Evolutionary conservation across 2,329 filamentous ascomycete genomes (phyloP), one percentile per base, ranked within the genome.

Genomic region (Calonectria henricotiae): DNA sequence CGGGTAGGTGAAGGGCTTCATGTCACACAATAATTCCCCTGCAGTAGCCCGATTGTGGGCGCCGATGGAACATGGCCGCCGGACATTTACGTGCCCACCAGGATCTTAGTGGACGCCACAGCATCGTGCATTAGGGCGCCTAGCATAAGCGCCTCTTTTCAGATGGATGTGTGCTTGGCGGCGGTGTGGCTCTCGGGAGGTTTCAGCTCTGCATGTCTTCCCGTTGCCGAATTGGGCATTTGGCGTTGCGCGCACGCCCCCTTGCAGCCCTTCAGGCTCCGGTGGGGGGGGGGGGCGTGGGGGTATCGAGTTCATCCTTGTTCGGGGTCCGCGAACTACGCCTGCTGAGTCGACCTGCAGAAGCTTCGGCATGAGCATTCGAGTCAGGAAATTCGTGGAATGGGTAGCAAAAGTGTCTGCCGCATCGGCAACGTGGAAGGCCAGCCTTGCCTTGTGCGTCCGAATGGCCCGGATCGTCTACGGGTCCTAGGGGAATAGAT

Each of bases 1-100:
- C 20, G 32, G 51, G 51, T 39, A 11, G 32, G 13, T 32, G 51
- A 25, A 30, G 6, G 51, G 51, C 51, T 32, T 55, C 51, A 55
- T 55, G 51, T 55, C 51, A 55, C 51, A 55, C 51, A 55, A 55
- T 55, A 55, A 55, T 55, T 55, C 51, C 51, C 51, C 51, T 55
- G 51, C 51, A 55, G 51, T 55, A 55, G 51, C 27, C 35, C n/a
- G n/a, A 23, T 46, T 23, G 43, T 46, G 43, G 43, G 20, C 11
- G 43, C 43, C 43, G 43, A 55, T 55, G 51, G 51, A 55, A 55
- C 51, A 55, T 55, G 7, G 51, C 37, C 32, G 51, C 51, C 51
- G 51, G 51, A 55, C 51, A 55, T 55, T 55, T 55, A 55, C 51
- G 51, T 55, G 32, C 12, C 51, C 51, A 55, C 51, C 51, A 9